These are phyloP conservation scores for Aspergillus puulaauensis DNA, from an alignment of 2,329 filamentous ascomycete genomes.

Conservation along the genomic window DNA sequence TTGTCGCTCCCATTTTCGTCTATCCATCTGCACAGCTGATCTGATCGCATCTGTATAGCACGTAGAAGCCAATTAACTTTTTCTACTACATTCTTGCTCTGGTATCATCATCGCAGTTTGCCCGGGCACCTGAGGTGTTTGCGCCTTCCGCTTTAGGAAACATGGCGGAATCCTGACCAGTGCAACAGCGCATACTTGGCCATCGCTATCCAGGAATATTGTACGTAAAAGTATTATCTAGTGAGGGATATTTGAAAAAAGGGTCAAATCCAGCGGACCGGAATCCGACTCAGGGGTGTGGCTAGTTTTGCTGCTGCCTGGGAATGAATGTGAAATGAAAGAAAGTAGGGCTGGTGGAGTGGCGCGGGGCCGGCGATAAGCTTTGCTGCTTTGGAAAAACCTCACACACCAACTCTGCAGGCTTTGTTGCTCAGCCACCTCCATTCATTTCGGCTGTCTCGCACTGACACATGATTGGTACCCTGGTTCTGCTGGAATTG, in stretches of 20 bases:
- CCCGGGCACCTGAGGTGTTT: no score
- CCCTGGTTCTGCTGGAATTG: neutral
- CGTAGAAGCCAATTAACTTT: neutral
- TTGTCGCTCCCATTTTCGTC: neutral
- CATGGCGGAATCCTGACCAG: no score
- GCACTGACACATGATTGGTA: slow-evolving; percentile 8
- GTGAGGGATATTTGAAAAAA: no score
- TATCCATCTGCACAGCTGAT: neutral
- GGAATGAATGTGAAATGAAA: neutral
- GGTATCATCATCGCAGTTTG: no score
- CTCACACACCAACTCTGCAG: neutral
- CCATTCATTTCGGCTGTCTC: slow-evolving; percentile 4
- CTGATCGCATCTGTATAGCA: neutral
- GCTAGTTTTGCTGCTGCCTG: neutral
- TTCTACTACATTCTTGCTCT: neutral
- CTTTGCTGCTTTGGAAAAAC: slow-evolving; percentile 6
- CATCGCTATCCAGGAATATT: no score
- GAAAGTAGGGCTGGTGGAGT: no score
- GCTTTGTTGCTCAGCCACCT: slow-evolving; percentile 15
- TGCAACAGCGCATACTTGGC: no score
- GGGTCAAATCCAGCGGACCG: neutral
- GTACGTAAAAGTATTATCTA: no score
- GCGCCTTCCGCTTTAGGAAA: no score
- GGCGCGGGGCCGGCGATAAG: neutral
- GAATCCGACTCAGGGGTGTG: neutral